These are phyloP conservation scores for Rhododendron ferrugineum DNA, from an alignment of 148 eudicot species.

Conservation along the genomic window DNA sequence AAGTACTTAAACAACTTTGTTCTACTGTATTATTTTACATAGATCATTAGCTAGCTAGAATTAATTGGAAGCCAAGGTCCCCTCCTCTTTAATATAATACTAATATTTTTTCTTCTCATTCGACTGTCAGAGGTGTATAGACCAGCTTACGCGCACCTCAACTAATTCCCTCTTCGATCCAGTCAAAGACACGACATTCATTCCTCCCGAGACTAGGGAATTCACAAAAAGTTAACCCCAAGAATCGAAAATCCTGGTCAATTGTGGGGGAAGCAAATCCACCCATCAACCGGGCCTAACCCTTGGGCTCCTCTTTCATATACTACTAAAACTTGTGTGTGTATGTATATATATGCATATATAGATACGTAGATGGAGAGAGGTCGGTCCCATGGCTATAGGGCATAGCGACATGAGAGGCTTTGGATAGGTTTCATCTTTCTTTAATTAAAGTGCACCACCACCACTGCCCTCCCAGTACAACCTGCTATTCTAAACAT, in stretches of 20 bases:
- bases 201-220: too few species aligned
- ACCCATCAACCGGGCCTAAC: too few species aligned
- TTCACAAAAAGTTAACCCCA: not conserved
- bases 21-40: not conserved
- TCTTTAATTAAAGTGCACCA: constrained; percentile 1
- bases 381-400: constrained; percentile 2
- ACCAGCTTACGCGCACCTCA: not conserved
- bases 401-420: not conserved
- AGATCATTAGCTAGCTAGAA: not conserved
- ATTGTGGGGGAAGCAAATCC: not conserved
- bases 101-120: too few species aligned
- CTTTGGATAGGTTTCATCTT: not conserved
- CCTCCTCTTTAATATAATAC: not conserved
- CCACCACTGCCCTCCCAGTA: not conserved
- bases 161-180: too few species aligned
- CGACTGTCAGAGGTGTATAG: too few species aligned
- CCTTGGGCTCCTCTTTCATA: not conserved
- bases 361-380: not conserved
- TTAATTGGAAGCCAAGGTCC: not conserved
- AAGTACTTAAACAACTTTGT: not conserved
- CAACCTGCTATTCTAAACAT: not conserved
- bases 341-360: not conserved
- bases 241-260: too few species aligned
- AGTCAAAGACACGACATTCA: too few species aligned
- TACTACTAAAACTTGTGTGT: too few species aligned